Evolutionary conservation across 805 yeast genomes (phyloP).

Genomic region (Jamesozyma hellenica): DNA sequence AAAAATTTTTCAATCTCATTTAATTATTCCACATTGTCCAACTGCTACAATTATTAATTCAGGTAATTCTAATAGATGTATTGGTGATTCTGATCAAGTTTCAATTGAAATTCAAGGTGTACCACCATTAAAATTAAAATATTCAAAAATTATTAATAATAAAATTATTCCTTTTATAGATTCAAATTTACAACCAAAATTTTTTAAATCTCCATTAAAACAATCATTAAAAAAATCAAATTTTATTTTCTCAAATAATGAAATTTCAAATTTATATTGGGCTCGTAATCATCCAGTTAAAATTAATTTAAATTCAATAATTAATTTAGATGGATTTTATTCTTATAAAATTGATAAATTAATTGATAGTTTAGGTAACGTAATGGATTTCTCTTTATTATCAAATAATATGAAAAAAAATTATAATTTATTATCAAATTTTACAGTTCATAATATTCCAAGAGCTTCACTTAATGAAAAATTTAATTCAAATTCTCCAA

Average conservation of each 20-base stretch:
- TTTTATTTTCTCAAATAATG: constrained; percentile 23
- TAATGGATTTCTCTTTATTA: constrained; percentile 33
- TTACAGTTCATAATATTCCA: constrained; percentile 49
- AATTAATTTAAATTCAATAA: constrained; percentile 35
- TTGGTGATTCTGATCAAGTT: constrained; percentile 46
- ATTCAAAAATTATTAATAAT: constrained; percentile 38
- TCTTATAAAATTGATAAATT: constrained; percentile 47
- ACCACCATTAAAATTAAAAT: constrained; percentile 59
- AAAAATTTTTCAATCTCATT: constrained; percentile 49
- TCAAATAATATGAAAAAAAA: constrained; percentile 21
- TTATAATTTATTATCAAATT: constrained; percentile 34
- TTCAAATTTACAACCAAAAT: constrained; percentile 41
- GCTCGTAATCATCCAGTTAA: constrained; percentile 35
- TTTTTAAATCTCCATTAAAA: constrained; percentile 41
- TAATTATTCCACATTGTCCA: constrained; percentile 72
- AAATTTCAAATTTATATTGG: constrained; percentile 35
- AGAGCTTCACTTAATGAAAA: constrained; percentile 38
- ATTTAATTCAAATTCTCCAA: constrained; percentile 28
- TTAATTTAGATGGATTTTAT: constrained; percentile 41
- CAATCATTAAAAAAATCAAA: constrained; percentile 9
- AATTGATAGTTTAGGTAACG: constrained; percentile 59
- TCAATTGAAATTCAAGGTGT: constrained; percentile 58
- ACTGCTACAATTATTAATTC: constrained; percentile 42
- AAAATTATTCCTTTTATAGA: constrained; percentile 27
- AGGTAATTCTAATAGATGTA: constrained; percentile 46